Base-by-base conservation (phyloP, 2,329 filamentous ascomycete species). In the Cryphonectria japonica region DNA sequence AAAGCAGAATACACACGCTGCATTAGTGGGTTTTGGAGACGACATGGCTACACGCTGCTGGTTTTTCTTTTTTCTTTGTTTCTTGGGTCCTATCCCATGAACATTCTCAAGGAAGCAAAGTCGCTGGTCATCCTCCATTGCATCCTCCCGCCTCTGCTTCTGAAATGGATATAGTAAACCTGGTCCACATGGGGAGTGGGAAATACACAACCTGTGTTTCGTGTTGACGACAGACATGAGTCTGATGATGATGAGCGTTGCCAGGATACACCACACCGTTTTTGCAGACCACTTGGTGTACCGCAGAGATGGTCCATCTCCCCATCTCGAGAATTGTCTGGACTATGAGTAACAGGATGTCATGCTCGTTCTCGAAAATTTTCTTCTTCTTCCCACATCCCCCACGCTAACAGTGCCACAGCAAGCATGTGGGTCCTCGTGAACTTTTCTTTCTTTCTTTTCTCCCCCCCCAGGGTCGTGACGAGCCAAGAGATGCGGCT, bases 401-500 rank as follows among this genome's bases (percentile, higher is more conserved):
- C 26, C 16, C 54, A 19, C 14, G 14, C n/a, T n/a, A 26, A 29
- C 26, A 59, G 54, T 16, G 46, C 46, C 46, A 50, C 8, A 59
- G 29, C 5, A 32, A 59, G 26, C 29, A 59, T 5, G 54, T 59
- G 54, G 54, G 29, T 19, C 54, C 46, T n/a, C 4, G 19, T n/a
- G 46, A n/a, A 50, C 22, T 50, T 22, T 46, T 57, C 37, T 57
- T 57, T 19, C 11, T 59, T 57, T 57, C 14, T 54, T 54, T 54
- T 16, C 2, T n/a, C 14, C 52, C 16, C 11, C 26, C 2, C 52
- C n/a, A 16, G 32, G 59, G 8, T 61, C 59, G 1, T 39, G 8
- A 14, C 22, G n/a, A 61, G 32, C 59, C 34, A 61, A 61, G 59
- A 39, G 22, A 61, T 61, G 34, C 59, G 59, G 59, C 59, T 61